Evolutionary conservation across 1,284 basidiomycete genomes (phyloP).

Genomic region (Erythrobasidium hasegawianum): DNA sequence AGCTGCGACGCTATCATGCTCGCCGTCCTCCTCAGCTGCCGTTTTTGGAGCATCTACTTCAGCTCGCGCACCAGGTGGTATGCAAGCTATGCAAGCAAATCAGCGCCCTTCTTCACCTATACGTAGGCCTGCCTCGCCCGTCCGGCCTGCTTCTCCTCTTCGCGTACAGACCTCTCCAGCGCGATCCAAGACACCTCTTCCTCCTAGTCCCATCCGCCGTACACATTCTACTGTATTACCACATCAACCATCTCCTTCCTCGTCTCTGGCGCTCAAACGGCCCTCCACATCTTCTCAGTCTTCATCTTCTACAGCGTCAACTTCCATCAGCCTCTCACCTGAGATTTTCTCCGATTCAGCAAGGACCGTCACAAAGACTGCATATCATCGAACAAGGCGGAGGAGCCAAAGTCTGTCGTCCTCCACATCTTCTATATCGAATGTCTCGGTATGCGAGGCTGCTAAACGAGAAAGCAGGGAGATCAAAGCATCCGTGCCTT

Average conservation of each 20-base stretch:
- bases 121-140: constrained; percentile 14
- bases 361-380: background rate
- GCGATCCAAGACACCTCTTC: background rate
- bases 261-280: background rate
- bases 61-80: background rate
- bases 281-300: constrained; percentile 29
- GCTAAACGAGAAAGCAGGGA: background rate
- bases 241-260: background rate
- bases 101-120: constrained; percentile 20
- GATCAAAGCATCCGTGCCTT: background rate
- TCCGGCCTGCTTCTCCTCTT: constrained; percentile 13
- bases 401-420: constrained; percentile 13
- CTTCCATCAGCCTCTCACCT: constrained; percentile 6
- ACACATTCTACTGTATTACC: background rate
- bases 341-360: constrained; percentile 14
- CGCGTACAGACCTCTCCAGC: background rate
- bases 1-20: constrained; percentile 13
- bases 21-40: constrained; percentile 1
- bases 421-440: constrained; percentile 15
- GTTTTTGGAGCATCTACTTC: constrained; percentile 24
- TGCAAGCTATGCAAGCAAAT: background rate
- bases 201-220: background rate
- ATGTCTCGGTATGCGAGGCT: background rate
- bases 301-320: constrained; percentile 12
- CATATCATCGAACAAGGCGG: constrained; percentile 22